Evolutionary conservation across 805 yeast species (phyloP).

Genomic region (Yarrowia keelungensis): DNA sequence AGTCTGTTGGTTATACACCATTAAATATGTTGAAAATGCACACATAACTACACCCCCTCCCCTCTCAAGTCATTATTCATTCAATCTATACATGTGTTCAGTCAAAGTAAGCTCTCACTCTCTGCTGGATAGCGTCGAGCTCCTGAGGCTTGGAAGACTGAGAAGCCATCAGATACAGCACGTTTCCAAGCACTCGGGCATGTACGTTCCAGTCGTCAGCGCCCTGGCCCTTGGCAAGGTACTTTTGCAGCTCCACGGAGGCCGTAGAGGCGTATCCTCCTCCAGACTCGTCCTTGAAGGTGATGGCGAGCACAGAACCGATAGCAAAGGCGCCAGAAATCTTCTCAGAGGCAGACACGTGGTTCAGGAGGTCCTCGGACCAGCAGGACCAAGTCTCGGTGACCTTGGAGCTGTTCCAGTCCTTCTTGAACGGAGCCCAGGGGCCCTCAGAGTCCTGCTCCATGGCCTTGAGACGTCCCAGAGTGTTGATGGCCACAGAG

Average conservation of each 20-base stretch:
- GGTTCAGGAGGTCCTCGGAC: constrained; percentile 42
- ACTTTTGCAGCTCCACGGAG: constrained; percentile 36
- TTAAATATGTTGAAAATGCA: no score
- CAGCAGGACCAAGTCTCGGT: constrained; percentile 42
- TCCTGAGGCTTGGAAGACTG: constrained; percentile 28
- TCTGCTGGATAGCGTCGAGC: constrained; percentile 10
- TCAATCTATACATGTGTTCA: neutral
- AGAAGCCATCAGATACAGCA: constrained; percentile 44
- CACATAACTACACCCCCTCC: no score
- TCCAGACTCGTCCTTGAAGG: constrained; percentile 40
- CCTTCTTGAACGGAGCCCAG: constrained; percentile 42
- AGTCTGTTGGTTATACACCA: no score
- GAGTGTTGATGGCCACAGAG: constrained; percentile 42
- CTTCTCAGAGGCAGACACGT: constrained; percentile 39
- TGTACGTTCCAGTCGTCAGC: constrained; percentile 43
- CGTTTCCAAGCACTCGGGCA: constrained; percentile 45
- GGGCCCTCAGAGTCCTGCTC: constrained; percentile 24
- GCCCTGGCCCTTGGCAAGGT: constrained; percentile 31
- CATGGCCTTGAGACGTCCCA: constrained; percentile 40
- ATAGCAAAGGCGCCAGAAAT: constrained; percentile 43
- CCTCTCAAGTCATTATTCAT: no score
- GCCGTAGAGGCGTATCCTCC: constrained; percentile 44
- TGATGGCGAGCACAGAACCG: constrained; percentile 44
- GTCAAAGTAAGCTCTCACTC: constrained; percentile 11
- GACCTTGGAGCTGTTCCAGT: constrained; percentile 40